Conservation (phyloP, 1,284 basidiomycete genomes). For the Takashimella tepidaria region DNA sequence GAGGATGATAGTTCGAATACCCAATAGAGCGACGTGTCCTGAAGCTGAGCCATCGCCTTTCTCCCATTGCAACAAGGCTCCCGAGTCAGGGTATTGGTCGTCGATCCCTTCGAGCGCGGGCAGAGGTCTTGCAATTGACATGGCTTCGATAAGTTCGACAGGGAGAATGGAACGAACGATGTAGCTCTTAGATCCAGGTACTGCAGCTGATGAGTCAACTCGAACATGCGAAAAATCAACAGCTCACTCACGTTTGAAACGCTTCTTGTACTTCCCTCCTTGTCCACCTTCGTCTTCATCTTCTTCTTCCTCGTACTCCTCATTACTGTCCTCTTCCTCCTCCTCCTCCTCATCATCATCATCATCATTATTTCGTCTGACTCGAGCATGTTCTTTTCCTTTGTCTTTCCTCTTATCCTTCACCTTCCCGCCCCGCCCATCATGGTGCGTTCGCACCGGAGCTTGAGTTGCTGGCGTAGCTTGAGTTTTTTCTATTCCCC, state of each 20-base stretch:
- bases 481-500: background rate
- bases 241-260: background rate
- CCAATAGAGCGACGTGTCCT: slow-evolving; percentile 36
- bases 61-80: slow-evolving; percentile 42
- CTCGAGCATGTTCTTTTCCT: slow-evolving; percentile 24
- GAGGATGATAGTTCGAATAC: slow-evolving; percentile 43
- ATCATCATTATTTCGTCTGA: slow-evolving; percentile 13
- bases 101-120: slow-evolving; percentile 14
- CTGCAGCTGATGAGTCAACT: slow-evolving; percentile 12
- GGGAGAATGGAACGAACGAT: slow-evolving; percentile 41
- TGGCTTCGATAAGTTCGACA: slow-evolving; percentile 18
- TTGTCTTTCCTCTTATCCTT: background rate
- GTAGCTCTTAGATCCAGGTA: slow-evolving; percentile 23
- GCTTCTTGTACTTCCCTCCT: slow-evolving; percentile 9
- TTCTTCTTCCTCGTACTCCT: slow-evolving; percentile 16
- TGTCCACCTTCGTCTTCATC: slow-evolving; percentile 10
- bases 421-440: too few species aligned
- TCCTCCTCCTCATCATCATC: slow-evolving; percentile 21
- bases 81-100: slow-evolving; percentile 28
- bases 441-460: slow-evolving; percentile 15
- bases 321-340: slow-evolving; percentile 24
- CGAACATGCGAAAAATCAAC: background rate
- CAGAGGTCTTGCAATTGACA: slow-evolving; percentile 29
- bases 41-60: slow-evolving; percentile 36
- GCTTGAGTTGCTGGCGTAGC: slow-evolving; percentile 11